phyloP scores from a whole-genome alignment of 1,139 yeast genomes.

The Nakaseomyces uthaithaninus region DNA sequence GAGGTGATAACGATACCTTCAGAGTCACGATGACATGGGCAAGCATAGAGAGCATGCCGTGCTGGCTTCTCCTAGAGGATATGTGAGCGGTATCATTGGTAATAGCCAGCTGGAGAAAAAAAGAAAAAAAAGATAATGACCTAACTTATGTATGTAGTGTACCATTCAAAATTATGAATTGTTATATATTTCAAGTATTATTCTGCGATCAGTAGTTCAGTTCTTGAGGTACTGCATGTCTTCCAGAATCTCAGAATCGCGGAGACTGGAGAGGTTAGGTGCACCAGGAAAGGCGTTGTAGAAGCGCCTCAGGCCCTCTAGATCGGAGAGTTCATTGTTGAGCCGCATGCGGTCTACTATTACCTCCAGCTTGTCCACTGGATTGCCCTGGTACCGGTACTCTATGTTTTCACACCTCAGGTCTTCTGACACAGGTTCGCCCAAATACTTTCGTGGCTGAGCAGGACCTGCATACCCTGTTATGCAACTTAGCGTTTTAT shows the following conservation, averaged over 20 bases:
- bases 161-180: no score
- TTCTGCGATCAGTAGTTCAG: no score
- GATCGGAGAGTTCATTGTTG: slow-evolving; percentile 47
- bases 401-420: slow-evolving; percentile 29
- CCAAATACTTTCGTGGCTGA: slow-evolving; percentile 23
- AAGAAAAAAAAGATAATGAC: no score
- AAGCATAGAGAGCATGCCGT: no score
- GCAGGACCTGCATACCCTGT: slow-evolving; percentile 34
- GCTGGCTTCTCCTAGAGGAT: no score
- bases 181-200: no score
- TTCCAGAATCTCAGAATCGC: slow-evolving; percentile 53
- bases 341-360: slow-evolving; percentile 35
- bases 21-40: no score
- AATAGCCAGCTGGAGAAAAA: no score
- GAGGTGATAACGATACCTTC: no score
- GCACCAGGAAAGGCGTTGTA: slow-evolving; percentile 57
- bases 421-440: slow-evolving; percentile 30
- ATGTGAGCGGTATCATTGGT: no score
- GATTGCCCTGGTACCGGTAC: slow-evolving; percentile 31
- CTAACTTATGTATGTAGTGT: no score
- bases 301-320: slow-evolving; percentile 47
- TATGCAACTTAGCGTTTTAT: slow-evolving; percentile 31
- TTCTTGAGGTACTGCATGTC: slow-evolving; percentile 39
- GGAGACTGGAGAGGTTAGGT: slow-evolving; percentile 44
- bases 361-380: slow-evolving; percentile 33